These are phyloP conservation scores for Termitomyces sp. DNA, from an alignment of 768 basidiomycete species.

Conservation along the genomic window DNA sequence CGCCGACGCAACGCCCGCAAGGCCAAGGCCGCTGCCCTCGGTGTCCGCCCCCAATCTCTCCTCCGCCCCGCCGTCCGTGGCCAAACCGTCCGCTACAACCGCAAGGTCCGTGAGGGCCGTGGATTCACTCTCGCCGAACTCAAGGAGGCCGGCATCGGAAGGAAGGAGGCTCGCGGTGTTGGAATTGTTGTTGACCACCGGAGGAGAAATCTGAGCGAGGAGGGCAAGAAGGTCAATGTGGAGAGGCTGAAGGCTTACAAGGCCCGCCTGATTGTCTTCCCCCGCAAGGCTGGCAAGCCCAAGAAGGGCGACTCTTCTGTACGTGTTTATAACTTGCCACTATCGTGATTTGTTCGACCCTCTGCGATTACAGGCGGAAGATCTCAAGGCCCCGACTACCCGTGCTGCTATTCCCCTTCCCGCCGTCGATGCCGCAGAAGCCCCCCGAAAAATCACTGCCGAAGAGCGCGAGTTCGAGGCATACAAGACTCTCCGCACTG, in stretches of 20 bases:
- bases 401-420: slow-evolving; percentile 68
- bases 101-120: slow-evolving; percentile 93
- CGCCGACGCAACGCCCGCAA: slow-evolving; percentile 91
- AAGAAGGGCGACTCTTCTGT: slow-evolving; percentile 95
- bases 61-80: slow-evolving; percentile 97
- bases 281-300: slow-evolving; percentile 90
- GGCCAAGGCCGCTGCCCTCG: slow-evolving; percentile 84
- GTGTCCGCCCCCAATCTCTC: slow-evolving; percentile 86
- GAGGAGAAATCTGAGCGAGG: slow-evolving; percentile 93
- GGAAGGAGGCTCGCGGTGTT: slow-evolving; percentile 88
- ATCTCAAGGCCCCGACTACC: slow-evolving; percentile 75
- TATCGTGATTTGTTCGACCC: neutral
- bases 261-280: slow-evolving; percentile 91
- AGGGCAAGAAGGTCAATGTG: slow-evolving; percentile 94
- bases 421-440: slow-evolving; percentile 62
- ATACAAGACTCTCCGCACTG: slow-evolving; percentile 81
- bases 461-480: slow-evolving; percentile 90
- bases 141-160: slow-evolving; percentile 92
- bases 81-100: slow-evolving; percentile 97
- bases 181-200: slow-evolving; percentile 98
- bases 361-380: slow-evolving; percentile 60
- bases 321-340: slow-evolving; percentile 28
- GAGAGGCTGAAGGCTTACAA: slow-evolving; percentile 94
- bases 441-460: slow-evolving; percentile 88
- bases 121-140: slow-evolving; percentile 94